Base-by-base conservation (phyloP, 2,329 filamentous ascomycete genomes). In the Botrytis elliptica region DNA sequence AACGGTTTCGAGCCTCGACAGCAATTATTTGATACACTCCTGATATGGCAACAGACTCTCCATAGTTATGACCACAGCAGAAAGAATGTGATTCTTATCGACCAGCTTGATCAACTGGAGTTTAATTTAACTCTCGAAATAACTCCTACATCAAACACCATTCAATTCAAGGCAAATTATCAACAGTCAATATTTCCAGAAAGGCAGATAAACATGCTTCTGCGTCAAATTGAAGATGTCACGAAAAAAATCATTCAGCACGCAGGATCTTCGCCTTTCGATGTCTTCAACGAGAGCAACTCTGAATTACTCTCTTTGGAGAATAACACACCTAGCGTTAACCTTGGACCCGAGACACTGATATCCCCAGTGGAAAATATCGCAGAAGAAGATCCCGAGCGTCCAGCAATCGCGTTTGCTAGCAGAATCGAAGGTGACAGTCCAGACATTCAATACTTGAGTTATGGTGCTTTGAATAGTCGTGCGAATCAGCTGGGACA, bases 41-140 rank as follows among this genome's bases (percentile, higher is more conserved):
- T 97, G 78, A 90, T 95, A 0, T 98, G 95, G 85, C 95, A 98
- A 78, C 91, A 97, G 79, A 92, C 91, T 0, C 84, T 92, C 1
- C 82, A 84, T 42, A 75, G 76, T 3, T 76, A 79, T n/a, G 75
- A 79, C 5, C 79, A 83, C 78, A 77, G 78, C 75, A 74, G 76
- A 1, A 77, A 81, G 4, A 52, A 80, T 3, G 84, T 95, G 0
- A 81, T 79, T 16, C 85, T 94, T 72, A 80, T 88, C 0, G 85
- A 87, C 40, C 89, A 92, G 70, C 82, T 86, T 8, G 95, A 98
- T 79, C 88, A 88, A 36, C 84, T 96, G 10, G 94, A 97, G 79
- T 94, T 93, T 60, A 90, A 89, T 72, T 80, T 97, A 1, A 86
- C 95, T 3, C 80, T 97, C 10, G 94, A 97, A 79, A 84, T 96